phyloP scores from a whole-genome alignment of 208 protist genomes.

The Lotmaria passim region DNA sequence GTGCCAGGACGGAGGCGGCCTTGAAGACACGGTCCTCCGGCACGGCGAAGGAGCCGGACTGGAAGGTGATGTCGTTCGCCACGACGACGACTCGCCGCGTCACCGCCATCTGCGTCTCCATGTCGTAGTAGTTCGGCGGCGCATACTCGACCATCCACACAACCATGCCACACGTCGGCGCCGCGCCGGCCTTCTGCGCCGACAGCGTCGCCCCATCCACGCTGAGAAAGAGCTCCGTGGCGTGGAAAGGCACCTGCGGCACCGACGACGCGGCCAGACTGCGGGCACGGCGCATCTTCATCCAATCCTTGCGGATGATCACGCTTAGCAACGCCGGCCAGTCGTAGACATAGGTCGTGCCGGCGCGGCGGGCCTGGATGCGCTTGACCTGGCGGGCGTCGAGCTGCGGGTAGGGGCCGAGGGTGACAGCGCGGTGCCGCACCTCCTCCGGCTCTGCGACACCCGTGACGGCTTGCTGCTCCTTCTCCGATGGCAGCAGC shows the following conservation, averaged over 20 bases:
- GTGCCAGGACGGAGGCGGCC: constrained; percentile 86
- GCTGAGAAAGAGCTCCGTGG: constrained; percentile 60
- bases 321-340: constrained; percentile 92
- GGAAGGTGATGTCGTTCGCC: constrained; percentile 98
- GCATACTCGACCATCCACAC: constrained; percentile 92
- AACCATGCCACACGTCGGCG: constrained; percentile 92
- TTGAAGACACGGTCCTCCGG: constrained; percentile 95
- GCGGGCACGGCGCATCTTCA: constrained; percentile 43
- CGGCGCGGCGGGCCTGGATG: constrained; percentile 74
- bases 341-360: constrained; percentile 97
- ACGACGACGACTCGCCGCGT: constrained; percentile 95
- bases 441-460: constrained; percentile 19
- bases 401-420: constrained; percentile 82
- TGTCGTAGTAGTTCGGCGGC: constrained; percentile 90
- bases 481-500: constrained; percentile 39
- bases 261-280: constrained; percentile 34
- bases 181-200: constrained; percentile 18
- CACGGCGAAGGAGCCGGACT: constrained; percentile 96
- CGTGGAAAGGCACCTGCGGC: constrained; percentile 40
- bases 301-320: constrained; percentile 86
- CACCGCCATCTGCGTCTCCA: constrained; percentile 27
- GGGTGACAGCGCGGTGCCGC: constrained; percentile 12
- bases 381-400: constrained; percentile 75
- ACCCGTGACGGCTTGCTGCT: constrained; percentile 15
- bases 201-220: constrained; percentile 39